Evolutionary conservation across 2,329 filamentous ascomycete species (phyloP), one percentile per base, ranked within the genome.

Genomic region (Fusarium compactum): DNA sequence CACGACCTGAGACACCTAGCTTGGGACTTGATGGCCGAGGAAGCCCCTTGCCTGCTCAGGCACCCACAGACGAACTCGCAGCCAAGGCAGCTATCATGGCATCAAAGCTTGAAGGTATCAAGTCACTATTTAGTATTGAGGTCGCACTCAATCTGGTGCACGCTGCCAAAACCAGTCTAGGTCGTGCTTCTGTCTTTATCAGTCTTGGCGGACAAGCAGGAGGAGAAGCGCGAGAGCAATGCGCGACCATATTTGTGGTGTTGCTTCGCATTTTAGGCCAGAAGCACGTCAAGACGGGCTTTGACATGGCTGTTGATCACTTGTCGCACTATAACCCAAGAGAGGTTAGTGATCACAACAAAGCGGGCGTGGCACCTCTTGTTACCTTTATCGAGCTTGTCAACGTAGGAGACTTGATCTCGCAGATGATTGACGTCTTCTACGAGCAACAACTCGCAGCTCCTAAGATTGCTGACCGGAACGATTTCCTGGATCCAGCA

Each of bases 71-170:
- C 59, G 96, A 99, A 79, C 86, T 99, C 30, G 95, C 95, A 38
- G 96, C 96, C 48, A 99, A 99, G 82, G 94, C 95, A n/a, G 95
- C 96, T 1, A 91, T 99, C 54, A 98, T 99, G 93, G 95, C 95
- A 61, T 94, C 93, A 12, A 91, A 94, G 68, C 85, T 99, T 18
- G 96, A 98, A 82, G 95, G 95, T 44, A 99, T 99, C 80, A 93
- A 93, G 74, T 94, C 94, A 18, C 86, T 99, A 18, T 98, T 98
- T 82, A 98, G 94, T 80, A 97, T 99, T 73, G 96, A 99, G 78
- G 91, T 99, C 14, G 96, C 96, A 1, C 85, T 99, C 30, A 92
- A 92, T 73, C 84, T 99, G 25, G 95, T 97, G 9, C 95, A 98
- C 78, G 86, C 89, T 20, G 96, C 95, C 27, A 98, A 98, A 81